Evolutionary conservation across 495 filamentous ascomycete genomes (phyloP), one percentile per base, ranked within the genome.

Genomic region (Penicillium pancosmium): DNA sequence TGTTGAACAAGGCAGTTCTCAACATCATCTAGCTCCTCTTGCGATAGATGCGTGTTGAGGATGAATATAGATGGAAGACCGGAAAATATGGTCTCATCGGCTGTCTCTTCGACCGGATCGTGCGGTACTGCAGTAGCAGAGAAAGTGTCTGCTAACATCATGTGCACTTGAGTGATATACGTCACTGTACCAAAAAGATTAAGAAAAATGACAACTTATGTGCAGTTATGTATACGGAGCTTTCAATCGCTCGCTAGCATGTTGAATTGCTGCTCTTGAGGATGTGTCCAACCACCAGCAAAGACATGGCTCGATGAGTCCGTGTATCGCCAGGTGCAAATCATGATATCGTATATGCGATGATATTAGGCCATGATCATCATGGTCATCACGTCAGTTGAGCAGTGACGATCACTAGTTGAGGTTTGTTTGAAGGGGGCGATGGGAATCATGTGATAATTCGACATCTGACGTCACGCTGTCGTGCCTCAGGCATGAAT

Each of bases 41-140:
- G 68, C 0, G 78, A 71, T 12, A 97, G 78, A 60, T 93, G 86
- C 9, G 88, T 84, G 6, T 87, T 75, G 0, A 96, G 83, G 44
- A 98, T 81, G 57, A 85, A 93, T 11, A 92, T 86, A 7, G 85
- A 73, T 5, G 93, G 91, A 23, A 56, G 68, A 0, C 62, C 44
- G 21, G 67, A 65, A 36, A 77, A 65, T 2, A 70, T 50, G 7
- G 27, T 34, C 25, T 47, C 46, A 8, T 52, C 48, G 1, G 12
- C n/a, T 18, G 33, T 55, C 40, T 58, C 55, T 10, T 48, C 46
- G 1, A 23, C 25, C 1, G 46, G 27, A 23, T 54, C 51, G 0
- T 34, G 43, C 23, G 56, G 38, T 2, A 57, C 52, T 33, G 56
- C 56, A 31, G 56, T 49, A 9, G 15, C 23, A 23, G 13, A 5